Percentiles rank a stretch among this genome's conserved stretches.
Evolutionary conservation across 2,329 filamentous ascomycete species (phyloP).

Genomic region (Pseudocercospora fijiensis): DNA sequence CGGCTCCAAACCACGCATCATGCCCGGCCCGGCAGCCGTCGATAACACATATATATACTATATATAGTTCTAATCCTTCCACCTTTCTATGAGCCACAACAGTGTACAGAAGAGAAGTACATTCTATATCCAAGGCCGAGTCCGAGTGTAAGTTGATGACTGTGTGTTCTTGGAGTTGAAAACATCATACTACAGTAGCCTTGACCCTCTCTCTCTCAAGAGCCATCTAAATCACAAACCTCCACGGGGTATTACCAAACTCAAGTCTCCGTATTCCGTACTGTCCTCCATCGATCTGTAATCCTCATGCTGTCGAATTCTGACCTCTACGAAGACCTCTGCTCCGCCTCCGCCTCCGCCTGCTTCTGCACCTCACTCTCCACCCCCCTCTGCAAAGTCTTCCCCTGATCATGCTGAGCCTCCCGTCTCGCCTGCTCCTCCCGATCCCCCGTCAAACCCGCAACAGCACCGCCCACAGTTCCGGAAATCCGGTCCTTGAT

Average conservation of each 20-base stretch:
- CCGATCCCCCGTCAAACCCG: constrained; percentile 60
- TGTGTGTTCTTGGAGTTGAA: not conserved
- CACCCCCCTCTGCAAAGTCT: constrained; percentile 78
- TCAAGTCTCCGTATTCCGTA: not conserved
- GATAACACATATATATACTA: no score
- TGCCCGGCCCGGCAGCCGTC: not conserved
- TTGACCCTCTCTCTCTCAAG: no score
- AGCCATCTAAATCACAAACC: not conserved
- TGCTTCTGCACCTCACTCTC: constrained; percentile 79
- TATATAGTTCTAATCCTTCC: no score
- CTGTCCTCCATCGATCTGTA: not conserved
- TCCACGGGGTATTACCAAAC: not conserved
- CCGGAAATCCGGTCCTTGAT: constrained; percentile 47
- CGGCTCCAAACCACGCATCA: not conserved
- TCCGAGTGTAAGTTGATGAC: no score
- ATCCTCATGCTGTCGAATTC: not conserved
- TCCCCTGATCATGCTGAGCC: constrained; percentile 73
- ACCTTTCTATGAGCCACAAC: not conserved
- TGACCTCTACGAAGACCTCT: constrained; percentile 11
- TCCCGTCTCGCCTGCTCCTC: constrained; percentile 62
- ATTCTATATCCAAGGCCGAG: no score
- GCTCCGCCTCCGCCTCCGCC: constrained; percentile 37
- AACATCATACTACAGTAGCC: no score
- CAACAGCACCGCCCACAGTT: constrained; percentile 66
- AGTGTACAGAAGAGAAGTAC: no score